phyloP scores from a whole-genome alignment of 2,329 filamentous ascomycete genomes.

The Talaromyces sp. region DNA sequence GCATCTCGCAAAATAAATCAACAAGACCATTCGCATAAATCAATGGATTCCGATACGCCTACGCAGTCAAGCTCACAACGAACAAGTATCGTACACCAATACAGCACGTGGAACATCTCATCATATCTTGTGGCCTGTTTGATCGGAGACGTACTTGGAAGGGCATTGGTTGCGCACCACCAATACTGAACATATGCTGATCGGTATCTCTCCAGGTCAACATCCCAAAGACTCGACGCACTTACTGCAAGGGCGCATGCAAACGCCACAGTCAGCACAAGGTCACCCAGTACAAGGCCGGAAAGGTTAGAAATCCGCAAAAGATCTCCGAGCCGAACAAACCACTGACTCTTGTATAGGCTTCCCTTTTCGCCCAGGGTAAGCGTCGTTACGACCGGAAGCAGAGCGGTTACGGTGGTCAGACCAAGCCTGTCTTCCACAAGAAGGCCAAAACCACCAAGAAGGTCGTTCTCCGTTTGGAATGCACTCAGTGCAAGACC shows the following conservation, averaged over 20 bases:
- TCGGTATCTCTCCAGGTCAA: slow-evolving; percentile 65
- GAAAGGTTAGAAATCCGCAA: slow-evolving; percentile 61
- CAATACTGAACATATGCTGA: slow-evolving; percentile 10
- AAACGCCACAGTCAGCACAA: slow-evolving; percentile 75
- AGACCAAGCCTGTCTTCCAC: slow-evolving; percentile 99
- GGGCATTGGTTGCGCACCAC: background rate
- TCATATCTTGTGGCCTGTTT: background rate
- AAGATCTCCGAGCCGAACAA: background rate
- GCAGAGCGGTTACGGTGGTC: slow-evolving; percentile 99
- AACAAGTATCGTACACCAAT: background rate
- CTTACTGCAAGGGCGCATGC: slow-evolving; percentile 97
- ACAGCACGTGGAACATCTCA: background rate
- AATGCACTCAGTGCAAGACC: slow-evolving; percentile 97
- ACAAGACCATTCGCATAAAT: background rate
- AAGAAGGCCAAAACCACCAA: slow-evolving; percentile 99
- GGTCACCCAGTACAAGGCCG: slow-evolving; percentile 95
- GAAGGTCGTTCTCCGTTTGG: slow-evolving; percentile 98
- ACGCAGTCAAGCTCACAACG: too few species aligned
- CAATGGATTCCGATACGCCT: background rate
- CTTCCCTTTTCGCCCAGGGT: slow-evolving; percentile 94
- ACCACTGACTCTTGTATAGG: slow-evolving; percentile 45
- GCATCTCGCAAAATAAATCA: background rate
- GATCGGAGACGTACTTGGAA: background rate
- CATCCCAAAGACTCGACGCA: slow-evolving; percentile 96
- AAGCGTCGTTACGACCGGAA: slow-evolving; percentile 99